Base-by-base conservation (phyloP, 2,329 filamentous ascomycete genomes). In the Aspergillus glaucus region DNA sequence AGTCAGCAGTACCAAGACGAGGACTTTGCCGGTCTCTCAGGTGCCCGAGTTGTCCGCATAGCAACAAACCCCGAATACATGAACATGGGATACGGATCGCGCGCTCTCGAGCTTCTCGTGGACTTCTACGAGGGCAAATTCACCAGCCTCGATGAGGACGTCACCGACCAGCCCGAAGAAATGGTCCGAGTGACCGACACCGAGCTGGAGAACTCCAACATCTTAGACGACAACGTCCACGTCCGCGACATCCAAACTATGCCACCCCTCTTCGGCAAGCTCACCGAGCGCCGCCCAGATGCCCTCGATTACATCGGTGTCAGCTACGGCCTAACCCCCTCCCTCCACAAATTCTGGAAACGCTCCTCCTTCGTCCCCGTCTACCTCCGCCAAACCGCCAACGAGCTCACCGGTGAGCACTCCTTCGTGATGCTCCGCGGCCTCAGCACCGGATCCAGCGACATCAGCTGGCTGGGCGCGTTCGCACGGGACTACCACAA, bases 1-100 rank as follows among this genome's bases (percentile, higher is more conserved):
- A 95, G 89, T 66, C 91, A 97, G 66, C 93, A 98, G 66, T 98
- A 95, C 75, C 93, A 97, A 64, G 93, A 98, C 61, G 89, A 95
- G 56, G 90, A 96, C 56, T 98, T 98, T 65, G 93, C 92, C 10
- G 85, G 87, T 37, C 78, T 98, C 1, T 97, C 92, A 12, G 94
- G 93, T 48, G 93, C 92, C 30, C 83, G 93, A 52, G 75, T 98
- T 43, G 92, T 98, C 14, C 84, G 93, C 44, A 97, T 98, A 61
- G 93, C 94, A 17, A 96, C 93, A 0, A 95, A 96, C 65, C 93
- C 94, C 0, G 91, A 97, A 57, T 96, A 95, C 60, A 78, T 86
- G 46, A 82, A 79, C 43, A 95, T 94, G 88, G 93, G 94, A 21
- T 98, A 98, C 64, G 93, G 93, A 14, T 87, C 87, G 19, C 88